phyloP scores from a whole-genome alignment of 352 stramenopile species.

The Globisporangium rhizosaccharum region DNA sequence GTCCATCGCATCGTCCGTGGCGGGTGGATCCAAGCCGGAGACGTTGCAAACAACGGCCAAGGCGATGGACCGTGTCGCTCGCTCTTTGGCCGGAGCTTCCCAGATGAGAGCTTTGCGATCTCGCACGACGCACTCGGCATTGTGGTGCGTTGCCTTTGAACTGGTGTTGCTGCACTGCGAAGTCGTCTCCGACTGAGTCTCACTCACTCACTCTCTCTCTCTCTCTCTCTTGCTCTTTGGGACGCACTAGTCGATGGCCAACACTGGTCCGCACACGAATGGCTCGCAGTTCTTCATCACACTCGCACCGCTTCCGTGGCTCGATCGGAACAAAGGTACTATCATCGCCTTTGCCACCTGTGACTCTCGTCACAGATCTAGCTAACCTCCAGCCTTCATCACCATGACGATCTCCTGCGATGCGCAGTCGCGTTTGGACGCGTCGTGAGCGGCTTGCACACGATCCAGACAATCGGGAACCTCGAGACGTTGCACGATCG shows the following conservation, averaged over 20 bases:
- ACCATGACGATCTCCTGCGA: neutral
- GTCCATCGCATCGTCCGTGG: conserved; percentile 64
- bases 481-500: conserved; percentile 50
- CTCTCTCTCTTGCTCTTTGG: neutral
- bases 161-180: too few relatives aligned
- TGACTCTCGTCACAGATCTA: neutral
- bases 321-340: conserved; percentile 67
- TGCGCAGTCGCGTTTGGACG: conserved; percentile 64
- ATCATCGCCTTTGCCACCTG: neutral
- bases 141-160: conserved; percentile 27
- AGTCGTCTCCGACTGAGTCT: neutral
- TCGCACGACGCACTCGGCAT: conserved; percentile 57
- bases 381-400: neutral
- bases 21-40: conserved; percentile 73
- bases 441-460: conserved; percentile 58
- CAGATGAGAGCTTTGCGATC: conserved; percentile 70
- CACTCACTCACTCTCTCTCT: neutral
- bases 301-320: conserved; percentile 48
- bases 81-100: conserved; percentile 54
- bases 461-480: conserved; percentile 40
- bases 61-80: conserved; percentile 50
- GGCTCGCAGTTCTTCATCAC: conserved; percentile 99
- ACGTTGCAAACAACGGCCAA: conserved; percentile 35
- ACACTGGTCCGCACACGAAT: conserved; percentile 93
- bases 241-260: conserved; percentile 92